Evolutionary conservation across 805 yeast species (phyloP).

Genomic region (Candida montana): DNA sequence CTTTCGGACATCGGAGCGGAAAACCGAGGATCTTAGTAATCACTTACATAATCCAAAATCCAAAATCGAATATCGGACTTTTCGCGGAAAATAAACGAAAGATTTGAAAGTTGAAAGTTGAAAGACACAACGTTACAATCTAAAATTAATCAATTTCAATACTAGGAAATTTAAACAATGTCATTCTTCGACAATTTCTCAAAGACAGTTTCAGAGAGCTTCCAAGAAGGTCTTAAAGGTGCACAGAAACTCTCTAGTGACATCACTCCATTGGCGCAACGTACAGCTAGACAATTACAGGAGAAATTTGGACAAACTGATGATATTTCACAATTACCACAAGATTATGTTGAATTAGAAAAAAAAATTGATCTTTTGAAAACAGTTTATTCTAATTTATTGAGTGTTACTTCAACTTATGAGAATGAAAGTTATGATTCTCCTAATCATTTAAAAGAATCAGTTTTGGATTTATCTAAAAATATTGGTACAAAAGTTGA

Average conservation of each 20-base stretch:
- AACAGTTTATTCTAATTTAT: conserved; percentile 54
- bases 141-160: no score
- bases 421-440: conserved; percentile 80
- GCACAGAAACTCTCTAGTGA: conserved; percentile 36
- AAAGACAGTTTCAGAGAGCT: conserved; percentile 19
- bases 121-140: no score
- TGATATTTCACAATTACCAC: conserved; percentile 68
- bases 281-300: conserved; percentile 55
- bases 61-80: no score
- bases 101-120: no score
- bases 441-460: conserved; percentile 68
- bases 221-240: conserved; percentile 30
- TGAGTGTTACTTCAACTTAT: conserved; percentile 49
- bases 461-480: conserved; percentile 68
- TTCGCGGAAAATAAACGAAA: no score
- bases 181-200: conserved; percentile 25
- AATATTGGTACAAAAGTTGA: conserved; percentile 57
- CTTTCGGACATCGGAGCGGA: no score
- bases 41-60: no score
- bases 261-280: conserved; percentile 50
- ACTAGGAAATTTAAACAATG: no score
- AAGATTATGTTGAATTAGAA: conserved; percentile 65
- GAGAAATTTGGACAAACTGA: conserved; percentile 61
- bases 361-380: conserved; percentile 67
- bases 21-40: no score